Evolutionary conservation across 163 green algal species (phyloP).

Genomic region (Chloromonas sp.): DNA sequence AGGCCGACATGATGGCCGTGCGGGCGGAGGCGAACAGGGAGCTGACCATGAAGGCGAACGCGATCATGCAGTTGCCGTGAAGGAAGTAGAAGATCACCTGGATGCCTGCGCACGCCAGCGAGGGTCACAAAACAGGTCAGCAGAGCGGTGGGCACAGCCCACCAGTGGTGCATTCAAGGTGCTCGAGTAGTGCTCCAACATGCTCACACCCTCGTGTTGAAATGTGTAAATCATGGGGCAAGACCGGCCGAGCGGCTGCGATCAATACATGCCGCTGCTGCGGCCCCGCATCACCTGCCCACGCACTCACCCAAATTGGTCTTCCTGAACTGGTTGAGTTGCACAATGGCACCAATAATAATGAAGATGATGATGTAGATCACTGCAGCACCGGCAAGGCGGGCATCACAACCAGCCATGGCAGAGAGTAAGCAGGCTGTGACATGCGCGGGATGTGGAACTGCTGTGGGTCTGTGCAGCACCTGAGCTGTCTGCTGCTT

Average conservation of each 20-base stretch:
- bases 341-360: background rate
- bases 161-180: background rate
- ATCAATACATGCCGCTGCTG: too few species aligned
- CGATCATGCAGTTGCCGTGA: constrained; percentile 75
- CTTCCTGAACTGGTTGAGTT: background rate
- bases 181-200: background rate
- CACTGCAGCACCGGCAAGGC: too few species aligned
- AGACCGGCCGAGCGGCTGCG: background rate
- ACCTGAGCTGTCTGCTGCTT: too few species aligned
- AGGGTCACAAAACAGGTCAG: background rate
- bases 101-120: constrained; percentile 8
- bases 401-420: too few species aligned
- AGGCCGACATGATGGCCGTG: constrained; percentile 51
- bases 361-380: constrained; percentile 1
- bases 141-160: background rate
- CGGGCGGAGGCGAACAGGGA: constrained; percentile 55
- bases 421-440: too few species aligned
- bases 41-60: constrained; percentile 71
- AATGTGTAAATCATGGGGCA: background rate
- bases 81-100: constrained; percentile 76
- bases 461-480: too few species aligned
- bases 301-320: background rate
- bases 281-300: too few species aligned
- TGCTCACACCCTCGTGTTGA: too few species aligned
- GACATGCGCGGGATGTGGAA: too few species aligned